A percentile compares a stretch with the other conserved stretches of the same genome.
Conservation (phyloP, 345 rosid genomes). For the Salix exigua region DNA sequence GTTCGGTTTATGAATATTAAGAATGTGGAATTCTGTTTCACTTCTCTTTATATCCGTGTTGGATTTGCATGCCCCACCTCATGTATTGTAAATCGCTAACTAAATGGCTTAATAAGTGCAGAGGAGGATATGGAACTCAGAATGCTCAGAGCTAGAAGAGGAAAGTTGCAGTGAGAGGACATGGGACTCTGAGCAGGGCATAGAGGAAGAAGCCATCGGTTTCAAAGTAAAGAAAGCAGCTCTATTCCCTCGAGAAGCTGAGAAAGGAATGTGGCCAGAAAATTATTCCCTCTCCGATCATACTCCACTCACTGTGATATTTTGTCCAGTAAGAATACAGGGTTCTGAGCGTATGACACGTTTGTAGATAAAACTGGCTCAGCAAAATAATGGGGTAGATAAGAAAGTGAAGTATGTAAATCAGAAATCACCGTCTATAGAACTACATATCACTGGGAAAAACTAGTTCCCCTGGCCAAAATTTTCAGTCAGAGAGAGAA, state of each 20-base stretch:
- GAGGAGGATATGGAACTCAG: constrained; percentile 22
- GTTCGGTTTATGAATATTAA: constrained; percentile 17
- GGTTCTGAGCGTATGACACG: constrained; percentile 17
- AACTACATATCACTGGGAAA: neutral
- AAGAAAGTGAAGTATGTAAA: neutral
- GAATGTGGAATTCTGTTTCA: neutral
- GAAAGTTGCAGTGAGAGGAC: neutral
- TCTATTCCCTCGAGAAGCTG: constrained; percentile 72
- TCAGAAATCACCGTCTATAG: neutral
- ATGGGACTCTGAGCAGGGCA: neutral
- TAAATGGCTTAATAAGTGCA: neutral
- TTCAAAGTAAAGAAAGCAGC: constrained; percentile 68
- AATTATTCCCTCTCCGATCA: constrained; percentile 75
- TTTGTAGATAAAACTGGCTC: neutral
- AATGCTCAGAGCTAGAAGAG: constrained; percentile 9
- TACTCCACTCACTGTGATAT: constrained; percentile 67
- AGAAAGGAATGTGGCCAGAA: constrained; percentile 72
- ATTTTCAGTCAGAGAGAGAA: neutral
- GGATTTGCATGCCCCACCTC: neutral
- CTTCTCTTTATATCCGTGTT: neutral
- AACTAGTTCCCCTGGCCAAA: neutral
- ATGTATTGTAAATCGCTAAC: neutral
- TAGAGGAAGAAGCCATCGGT: constrained; percentile 40
- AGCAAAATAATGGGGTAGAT: neutral
- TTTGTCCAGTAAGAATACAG: constrained; percentile 66